A percentile compares a stretch with the other conserved stretches of the same genome.
Evolutionary conservation across 2,329 filamentous ascomycete species (phyloP).

Genomic region (Neonectria sp.): DNA sequence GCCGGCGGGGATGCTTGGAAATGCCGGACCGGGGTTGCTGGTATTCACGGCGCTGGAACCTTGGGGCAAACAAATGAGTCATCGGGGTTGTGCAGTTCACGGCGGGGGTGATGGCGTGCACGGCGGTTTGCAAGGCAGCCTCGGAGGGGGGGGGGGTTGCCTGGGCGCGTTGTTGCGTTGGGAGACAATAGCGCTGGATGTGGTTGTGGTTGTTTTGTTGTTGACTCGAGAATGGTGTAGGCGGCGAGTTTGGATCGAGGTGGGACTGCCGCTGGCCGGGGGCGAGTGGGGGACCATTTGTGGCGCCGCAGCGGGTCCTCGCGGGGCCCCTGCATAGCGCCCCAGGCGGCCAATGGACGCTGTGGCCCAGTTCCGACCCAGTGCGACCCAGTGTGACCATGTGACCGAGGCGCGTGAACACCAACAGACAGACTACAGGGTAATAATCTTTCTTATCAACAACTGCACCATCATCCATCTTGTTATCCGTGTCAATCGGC

Average conservation of each 20-base stretch:
- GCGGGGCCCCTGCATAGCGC: conserved; percentile 1
- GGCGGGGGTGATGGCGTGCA: neutral
- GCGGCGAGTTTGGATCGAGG: conserved; percentile 27
- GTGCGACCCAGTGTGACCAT: neutral
- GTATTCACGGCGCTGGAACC: conserved; percentile 22
- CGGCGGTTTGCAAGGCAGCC: conserved; percentile 16
- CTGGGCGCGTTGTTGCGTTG: conserved; percentile 17
- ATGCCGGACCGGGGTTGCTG: conserved; percentile 24
- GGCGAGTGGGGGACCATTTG: neutral
- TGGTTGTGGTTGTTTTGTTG: neutral
- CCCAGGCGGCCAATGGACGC: neutral
- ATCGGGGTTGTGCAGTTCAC: conserved; percentile 18
- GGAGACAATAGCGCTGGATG: neutral
- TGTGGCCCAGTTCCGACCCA: neutral
- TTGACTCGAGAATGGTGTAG: conserved; percentile 26
- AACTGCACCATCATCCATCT: neutral
- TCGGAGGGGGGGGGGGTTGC: neutral
- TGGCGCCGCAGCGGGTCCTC: conserved; percentile 2
- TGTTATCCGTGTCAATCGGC: neutral
- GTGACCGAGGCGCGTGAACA: conserved; percentile 27
- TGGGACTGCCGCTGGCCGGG: conserved; percentile 8
- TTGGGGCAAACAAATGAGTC: conserved; percentile 20
- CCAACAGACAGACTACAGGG: conserved; percentile 3
- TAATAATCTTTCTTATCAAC: conserved; percentile 1
- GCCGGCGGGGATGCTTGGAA: conserved; percentile 8